Evolutionary conservation across 805 yeast species (phyloP), one percentile per base, ranked within the genome.

Genomic region (Wickerhamomyces ciferrii): DNA sequence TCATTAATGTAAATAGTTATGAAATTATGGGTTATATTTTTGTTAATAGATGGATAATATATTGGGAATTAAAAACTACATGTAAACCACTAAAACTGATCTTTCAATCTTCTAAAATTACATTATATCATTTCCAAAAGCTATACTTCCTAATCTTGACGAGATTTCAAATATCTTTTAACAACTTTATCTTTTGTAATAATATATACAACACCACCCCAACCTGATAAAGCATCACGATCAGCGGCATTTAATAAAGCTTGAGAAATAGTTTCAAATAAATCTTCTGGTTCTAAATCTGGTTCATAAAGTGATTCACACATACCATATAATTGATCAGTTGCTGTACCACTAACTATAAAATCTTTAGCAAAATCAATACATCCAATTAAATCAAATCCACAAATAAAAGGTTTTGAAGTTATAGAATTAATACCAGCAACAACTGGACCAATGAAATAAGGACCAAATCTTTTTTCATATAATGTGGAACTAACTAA

Each of bases 301-400:
- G 98, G 97, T 69, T 94, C 98, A 68, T 90, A 95, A 48, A 94
- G 74, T 13, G 96, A 79, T 71, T 94, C 99, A 70, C 99, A 95
- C 97, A 94, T 92, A 67, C 99, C 99, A 63, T 84, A 94, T 48
- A 94, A 74, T 71, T 94, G 99, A 62, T 92, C 96, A n/a, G 89
- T 69, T 6, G 97, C 97, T 2, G 99, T 94, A 48, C 99, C 99
- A 51, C 90, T 75, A 17, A 94, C 99, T 29, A 88, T 88, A 63
- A 94, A 94, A 68, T 94, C 99, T 57, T 88, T 79, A 44, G 97
- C 96, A 59, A 78, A 87, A 66, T 94, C 98, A 56, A 94, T 90
- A 71, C 97, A 89, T 14, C 99, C 99, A 62, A 94, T 94, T 53
- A 86, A 78, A 70, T 94, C 99, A 68, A 92, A 92, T 5, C 96